These are phyloP conservation scores for Angomonas ambiguus DNA, from an alignment of 208 protist genomes.

Conservation along the genomic window DNA sequence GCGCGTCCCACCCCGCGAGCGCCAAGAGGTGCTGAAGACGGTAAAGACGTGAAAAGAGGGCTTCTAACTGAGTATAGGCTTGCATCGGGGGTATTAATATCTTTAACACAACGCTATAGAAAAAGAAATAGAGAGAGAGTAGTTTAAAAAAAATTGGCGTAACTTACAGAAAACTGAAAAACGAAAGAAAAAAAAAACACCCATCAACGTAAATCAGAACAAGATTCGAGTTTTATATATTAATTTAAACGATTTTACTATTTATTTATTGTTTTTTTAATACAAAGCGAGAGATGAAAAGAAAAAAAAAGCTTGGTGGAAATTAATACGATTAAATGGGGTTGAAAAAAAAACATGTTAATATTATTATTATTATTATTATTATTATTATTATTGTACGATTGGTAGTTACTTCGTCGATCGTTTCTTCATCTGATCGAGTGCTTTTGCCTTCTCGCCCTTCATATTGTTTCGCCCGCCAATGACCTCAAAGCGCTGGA, in stretches of 20 bases:
- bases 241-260: constrained; percentile 4
- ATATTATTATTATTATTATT: neutral
- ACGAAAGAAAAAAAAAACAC: too few relatives aligned
- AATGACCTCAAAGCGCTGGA: constrained; percentile 66
- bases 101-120: neutral
- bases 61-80: constrained; percentile 63
- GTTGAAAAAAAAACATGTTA: too few relatives aligned
- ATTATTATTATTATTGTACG: too few relatives aligned
- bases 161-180: neutral
- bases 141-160: neutral
- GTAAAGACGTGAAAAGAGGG: constrained; percentile 51
- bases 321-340: too few relatives aligned
- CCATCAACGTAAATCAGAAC: too few relatives aligned
- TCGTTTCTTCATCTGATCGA: constrained; percentile 28
- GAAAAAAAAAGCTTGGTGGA: constrained; percentile 17
- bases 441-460: constrained; percentile 81
- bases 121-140: constrained; percentile 7
- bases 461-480: constrained; percentile 54
- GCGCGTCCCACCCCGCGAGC: constrained; percentile 66
- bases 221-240: neutral
- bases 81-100: constrained; percentile 39
- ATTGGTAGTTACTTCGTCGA: too few relatives aligned
- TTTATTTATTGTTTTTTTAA: neutral
- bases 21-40: constrained; percentile 41
- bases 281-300: constrained; percentile 10